Percentiles rank a stretch among this genome's conserved stretches.
phyloP scores from a whole-genome alignment of 306 rosid genomes.

The Lupinus albus region DNA sequence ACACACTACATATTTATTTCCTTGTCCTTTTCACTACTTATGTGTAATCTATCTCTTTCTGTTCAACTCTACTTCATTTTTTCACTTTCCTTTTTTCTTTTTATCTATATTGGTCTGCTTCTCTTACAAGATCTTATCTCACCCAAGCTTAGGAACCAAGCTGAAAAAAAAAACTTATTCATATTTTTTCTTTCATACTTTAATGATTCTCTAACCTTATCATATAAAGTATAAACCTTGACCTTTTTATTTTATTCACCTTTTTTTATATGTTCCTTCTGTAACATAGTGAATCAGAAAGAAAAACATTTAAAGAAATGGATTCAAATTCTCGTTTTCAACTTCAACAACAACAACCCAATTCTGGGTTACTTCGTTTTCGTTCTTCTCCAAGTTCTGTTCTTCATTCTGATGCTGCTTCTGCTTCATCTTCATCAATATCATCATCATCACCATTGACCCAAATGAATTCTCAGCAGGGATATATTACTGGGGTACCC shows the following conservation, averaged over 20 bases:
- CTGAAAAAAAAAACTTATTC: constrained; percentile 32
- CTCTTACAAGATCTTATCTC: constrained; percentile 59
- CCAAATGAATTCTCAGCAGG: constrained; percentile 46
- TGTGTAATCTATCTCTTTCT: constrained; percentile 3
- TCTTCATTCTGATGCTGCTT: neutral
- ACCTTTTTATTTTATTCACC: constrained; percentile 5
- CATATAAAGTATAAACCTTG: constrained; percentile 14
- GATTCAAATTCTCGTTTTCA: constrained; percentile 59
- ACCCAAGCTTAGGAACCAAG: constrained; percentile 59
- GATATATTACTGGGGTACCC: constrained; percentile 53
- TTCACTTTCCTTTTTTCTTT: neutral
- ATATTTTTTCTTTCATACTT: constrained; percentile 8
- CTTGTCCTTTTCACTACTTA: constrained; percentile 37
- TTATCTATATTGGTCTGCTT: constrained; percentile 49
- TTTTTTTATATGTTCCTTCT: neutral
- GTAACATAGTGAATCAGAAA: neutral
- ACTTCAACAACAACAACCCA: constrained; percentile 46
- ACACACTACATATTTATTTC: neutral
- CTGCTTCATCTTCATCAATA: neutral
- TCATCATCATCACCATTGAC: constrained; percentile 9
- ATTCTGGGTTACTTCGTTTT: constrained; percentile 71
- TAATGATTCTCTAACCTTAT: constrained; percentile 41
- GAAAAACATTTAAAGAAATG: constrained; percentile 44
- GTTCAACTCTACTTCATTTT: constrained; percentile 25
- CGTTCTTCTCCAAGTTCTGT: constrained; percentile 71